Percentiles rank a stretch among this genome's conserved stretches.
Conservation (phyloP, 2,329 filamentous ascomycete species). For the Arthrocladium fulminans region DNA sequence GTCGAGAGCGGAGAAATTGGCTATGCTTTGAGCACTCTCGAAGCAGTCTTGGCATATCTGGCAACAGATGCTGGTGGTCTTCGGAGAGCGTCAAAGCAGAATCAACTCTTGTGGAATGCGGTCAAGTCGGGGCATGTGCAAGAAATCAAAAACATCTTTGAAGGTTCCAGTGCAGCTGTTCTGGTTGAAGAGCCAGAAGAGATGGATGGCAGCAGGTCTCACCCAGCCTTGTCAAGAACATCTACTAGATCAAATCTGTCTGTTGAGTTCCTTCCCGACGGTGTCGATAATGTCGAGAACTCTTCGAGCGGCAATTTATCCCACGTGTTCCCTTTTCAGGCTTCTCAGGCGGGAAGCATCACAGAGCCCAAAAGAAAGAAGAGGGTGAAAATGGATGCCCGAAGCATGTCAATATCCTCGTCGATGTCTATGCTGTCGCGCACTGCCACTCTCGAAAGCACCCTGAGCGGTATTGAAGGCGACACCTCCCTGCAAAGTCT, state of each 20-base stretch:
- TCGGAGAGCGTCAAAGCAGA: conserved; percentile 74
- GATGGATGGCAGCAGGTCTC: conserved; percentile 2
- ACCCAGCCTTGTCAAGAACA: conserved; percentile 16
- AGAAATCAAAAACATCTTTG: conserved; percentile 68
- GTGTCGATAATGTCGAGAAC: conserved; percentile 33
- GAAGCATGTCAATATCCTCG: conserved; percentile 80
- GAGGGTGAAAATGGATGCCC: conserved; percentile 79
- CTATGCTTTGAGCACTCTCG: conserved; percentile 90
- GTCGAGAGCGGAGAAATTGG: conserved; percentile 94
- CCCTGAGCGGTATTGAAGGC: conserved; percentile 65
- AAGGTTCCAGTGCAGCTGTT: conserved; percentile 51
- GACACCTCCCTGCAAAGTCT: conserved; percentile 70
- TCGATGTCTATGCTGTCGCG: conserved; percentile 74
- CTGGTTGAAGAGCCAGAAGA: conserved; percentile 35
- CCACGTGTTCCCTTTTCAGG: conserved; percentile 89
- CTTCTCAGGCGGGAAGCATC: conserved; percentile 38
- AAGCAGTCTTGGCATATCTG: conserved; percentile 85
- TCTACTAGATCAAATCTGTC: conserved; percentile 14
- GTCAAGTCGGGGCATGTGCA: conserved; percentile 66
- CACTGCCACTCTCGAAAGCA: conserved; percentile 67
- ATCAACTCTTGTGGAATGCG: conserved; percentile 81
- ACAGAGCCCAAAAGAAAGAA: conserved; percentile 42
- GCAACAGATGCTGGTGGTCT: conserved; percentile 71
- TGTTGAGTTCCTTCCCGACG: conserved; percentile 15
- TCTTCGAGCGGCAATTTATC: conserved; percentile 44